Evolutionary conservation across 192 early-diverging fungal species (phyloP).

Genomic region (Lunasporangiospora selenospora): DNA sequence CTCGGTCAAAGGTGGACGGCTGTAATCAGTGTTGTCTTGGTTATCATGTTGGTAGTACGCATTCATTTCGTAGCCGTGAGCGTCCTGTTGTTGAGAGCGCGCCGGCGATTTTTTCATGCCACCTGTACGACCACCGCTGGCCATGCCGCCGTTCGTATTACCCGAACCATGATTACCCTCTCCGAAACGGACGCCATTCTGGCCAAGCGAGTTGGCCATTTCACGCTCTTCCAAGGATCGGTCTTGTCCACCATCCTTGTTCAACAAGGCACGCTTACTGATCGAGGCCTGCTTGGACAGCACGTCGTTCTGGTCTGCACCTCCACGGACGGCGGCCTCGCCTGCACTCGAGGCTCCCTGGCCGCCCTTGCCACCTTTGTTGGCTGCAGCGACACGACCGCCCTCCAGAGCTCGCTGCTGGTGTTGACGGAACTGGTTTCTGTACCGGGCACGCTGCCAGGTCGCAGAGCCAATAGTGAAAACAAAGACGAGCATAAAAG

Average conservation of each 20-base stretch:
- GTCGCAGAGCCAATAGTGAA: conserved; percentile 25
- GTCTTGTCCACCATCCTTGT: conserved; percentile 34
- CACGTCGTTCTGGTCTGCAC: conserved; percentile 27
- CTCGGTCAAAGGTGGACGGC: conserved; percentile 34
- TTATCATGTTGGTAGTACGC: conserved; percentile 14
- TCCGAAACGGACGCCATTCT: conserved; percentile 30
- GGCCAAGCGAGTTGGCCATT: not conserved
- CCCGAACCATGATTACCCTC: too few species aligned
- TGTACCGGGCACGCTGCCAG: conserved; percentile 29
- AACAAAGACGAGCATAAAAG: conserved; percentile 26
- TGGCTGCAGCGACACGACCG: conserved; percentile 9
- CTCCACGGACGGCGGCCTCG: too few species aligned
- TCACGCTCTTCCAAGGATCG: conserved; percentile 33
- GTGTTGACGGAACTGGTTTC: conserved; percentile 26
- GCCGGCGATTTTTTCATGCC: conserved; percentile 26
- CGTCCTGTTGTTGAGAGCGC: conserved; percentile 1
- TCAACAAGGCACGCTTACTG: conserved; percentile 42
- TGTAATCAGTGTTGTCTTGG: conserved; percentile 32
- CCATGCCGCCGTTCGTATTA: too few species aligned
- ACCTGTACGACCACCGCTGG: conserved; percentile 25
- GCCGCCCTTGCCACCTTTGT: conserved; percentile 1
- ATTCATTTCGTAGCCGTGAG: conserved; percentile 32
- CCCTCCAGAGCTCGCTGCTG: conserved; percentile 25
- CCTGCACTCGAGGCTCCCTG: too few species aligned
- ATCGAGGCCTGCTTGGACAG: conserved; percentile 44